Base-by-base conservation (phyloP, 441 rosid genomes). In the Populus trichocarpa region DNA sequence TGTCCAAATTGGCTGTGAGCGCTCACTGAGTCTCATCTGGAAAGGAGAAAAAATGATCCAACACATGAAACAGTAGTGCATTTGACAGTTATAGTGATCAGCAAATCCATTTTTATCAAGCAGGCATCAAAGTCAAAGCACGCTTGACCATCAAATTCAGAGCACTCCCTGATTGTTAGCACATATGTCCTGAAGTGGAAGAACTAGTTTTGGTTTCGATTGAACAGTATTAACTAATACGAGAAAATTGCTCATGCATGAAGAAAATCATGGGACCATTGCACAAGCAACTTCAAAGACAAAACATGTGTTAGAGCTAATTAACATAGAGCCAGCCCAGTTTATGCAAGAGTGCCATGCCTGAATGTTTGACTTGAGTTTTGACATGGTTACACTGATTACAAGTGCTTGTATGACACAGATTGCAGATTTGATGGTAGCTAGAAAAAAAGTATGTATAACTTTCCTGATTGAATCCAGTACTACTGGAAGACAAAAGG, bases 1-100 rank as follows among this genome's bases (percentile, higher is more conserved):
- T 46, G 85, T 84, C 96, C 96, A 91, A 65, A 81, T 74, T 81
- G 92, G 91, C 75, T 86, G 92, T 23, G 88, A 86, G 78, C 70
- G 80, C 72, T 90, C 96, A 82, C 79, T 61, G 12, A 91, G 82
- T 81, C 86, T 86, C 91, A 91, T 83, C 96, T 91, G 82, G 14
- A 76, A 81, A 18, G 33, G 18, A n/a, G 14, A 33, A 69, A 6
- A 77, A 59, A 69, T 16, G 28, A 81, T 68, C 66, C 53, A 23
- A 72, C 63, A 32, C 20, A 42, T 70, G 36, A 42, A 75, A 23
- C 71, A 35, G 6, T 11, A 32, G 1, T 33, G 6, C 66, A 61
- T 66, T 28, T 30, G 22, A 33, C 36, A 22, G 36, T 53, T 26
- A 23, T 59, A 72, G 36, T 50, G 63, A 38, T 12, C 40, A 38